Conservation (phyloP, 2,329 filamentous ascomycete species). For the Trichoderma sp. region DNA sequence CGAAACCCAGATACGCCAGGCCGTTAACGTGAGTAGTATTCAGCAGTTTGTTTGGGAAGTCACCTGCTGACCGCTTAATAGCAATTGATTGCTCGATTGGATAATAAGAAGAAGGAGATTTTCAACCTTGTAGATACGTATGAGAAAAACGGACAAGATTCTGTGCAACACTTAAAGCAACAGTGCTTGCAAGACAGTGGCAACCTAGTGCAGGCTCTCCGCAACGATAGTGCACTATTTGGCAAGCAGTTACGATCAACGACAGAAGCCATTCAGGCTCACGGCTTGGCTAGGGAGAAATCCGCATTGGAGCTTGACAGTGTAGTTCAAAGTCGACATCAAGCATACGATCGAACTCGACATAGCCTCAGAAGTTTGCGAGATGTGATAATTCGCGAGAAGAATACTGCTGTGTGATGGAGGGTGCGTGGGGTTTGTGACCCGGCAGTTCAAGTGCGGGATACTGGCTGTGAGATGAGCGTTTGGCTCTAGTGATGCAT, state of each 20-base stretch:
- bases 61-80: constrained; percentile 9
- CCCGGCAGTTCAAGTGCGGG: not conserved
- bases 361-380: constrained; percentile 26
- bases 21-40: constrained; percentile 27
- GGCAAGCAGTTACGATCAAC: not conserved
- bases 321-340: constrained; percentile 18
- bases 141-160: constrained; percentile 22
- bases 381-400: not conserved
- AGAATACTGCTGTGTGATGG: not conserved
- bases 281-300: constrained; percentile 6
- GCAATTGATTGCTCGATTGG: constrained; percentile 27
- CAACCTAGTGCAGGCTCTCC: constrained; percentile 21
- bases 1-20: not conserved
- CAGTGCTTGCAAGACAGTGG: constrained; percentile 25
- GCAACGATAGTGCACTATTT: constrained; percentile 25
- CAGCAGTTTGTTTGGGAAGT: not conserved
- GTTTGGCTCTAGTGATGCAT: not conserved
- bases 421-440: not conserved
- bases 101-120: constrained; percentile 25
- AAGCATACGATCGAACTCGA: constrained; percentile 23
- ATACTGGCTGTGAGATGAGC: not conserved
- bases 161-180: constrained; percentile 26
- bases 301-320: constrained; percentile 20
- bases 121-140: constrained; percentile 26
- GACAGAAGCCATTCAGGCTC: constrained; percentile 20